Evolutionary conservation across 208 protist genomes (phyloP).

Genomic region (Crithidia acanthocephali): DNA sequence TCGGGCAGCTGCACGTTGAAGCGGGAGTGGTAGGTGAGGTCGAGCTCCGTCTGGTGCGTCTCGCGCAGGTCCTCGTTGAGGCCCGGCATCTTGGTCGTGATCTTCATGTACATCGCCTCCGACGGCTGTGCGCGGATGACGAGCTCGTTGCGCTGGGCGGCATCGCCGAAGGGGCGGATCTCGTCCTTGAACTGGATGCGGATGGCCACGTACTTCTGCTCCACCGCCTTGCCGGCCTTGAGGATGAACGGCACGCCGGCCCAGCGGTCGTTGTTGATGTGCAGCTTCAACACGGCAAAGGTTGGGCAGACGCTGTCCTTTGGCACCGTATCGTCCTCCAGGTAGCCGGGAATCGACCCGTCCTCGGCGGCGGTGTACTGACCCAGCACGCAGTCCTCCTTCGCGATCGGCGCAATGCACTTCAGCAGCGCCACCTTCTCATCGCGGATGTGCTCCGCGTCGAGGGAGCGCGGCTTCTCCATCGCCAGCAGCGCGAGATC

Average conservation of each 20-base stretch:
- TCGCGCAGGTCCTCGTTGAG: constrained; percentile 66
- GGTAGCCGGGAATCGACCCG: constrained; percentile 87
- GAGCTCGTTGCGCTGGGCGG: constrained; percentile 87
- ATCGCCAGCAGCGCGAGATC: constrained; percentile 93
- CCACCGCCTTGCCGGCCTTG: constrained; percentile 92
- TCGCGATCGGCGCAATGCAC: constrained; percentile 63
- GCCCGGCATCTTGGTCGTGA: constrained; percentile 90
- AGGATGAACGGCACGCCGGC: constrained; percentile 94
- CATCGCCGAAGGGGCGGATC: constrained; percentile 79
- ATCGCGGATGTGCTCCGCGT: constrained; percentile 87
- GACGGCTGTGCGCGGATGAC: constrained; percentile 93
- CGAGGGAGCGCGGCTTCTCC: constrained; percentile 89
- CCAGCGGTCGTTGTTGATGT: constrained; percentile 95
- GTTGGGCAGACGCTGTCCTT: constrained; percentile 87
- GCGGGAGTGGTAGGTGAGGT: constrained; percentile 87
- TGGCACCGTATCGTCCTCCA: constrained; percentile 85
- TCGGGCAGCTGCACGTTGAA: constrained; percentile 87
- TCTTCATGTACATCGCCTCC: constrained; percentile 93
- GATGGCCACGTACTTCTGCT: constrained; percentile 82
- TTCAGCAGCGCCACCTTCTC: constrained; percentile 92
- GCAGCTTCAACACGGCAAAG: constrained; percentile 80
- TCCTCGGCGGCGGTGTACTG: constrained; percentile 91
- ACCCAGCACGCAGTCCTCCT: constrained; percentile 88
- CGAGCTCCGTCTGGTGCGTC: constrained; percentile 89
- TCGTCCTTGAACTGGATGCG: constrained; percentile 92